Conservation (phyloP, 306 rosid genomes). For the Gynostemma pentaphyllum region DNA sequence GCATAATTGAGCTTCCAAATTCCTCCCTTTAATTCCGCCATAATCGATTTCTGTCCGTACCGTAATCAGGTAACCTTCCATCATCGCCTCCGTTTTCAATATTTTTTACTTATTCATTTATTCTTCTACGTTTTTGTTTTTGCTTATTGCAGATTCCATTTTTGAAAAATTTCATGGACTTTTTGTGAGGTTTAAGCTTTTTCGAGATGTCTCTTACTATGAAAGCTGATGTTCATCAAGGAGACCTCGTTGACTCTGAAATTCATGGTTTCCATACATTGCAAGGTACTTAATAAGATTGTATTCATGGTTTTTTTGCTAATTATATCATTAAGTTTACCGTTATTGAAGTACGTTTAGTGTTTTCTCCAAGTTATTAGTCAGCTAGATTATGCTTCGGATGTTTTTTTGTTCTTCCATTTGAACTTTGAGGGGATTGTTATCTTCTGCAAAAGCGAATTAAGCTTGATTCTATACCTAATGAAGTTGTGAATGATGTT, state of each 20-base stretch:
- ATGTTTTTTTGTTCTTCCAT: neutral
- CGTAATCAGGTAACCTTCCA: neutral
- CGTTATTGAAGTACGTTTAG: neutral
- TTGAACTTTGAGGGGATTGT: neutral
- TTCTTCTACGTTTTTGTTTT: neutral
- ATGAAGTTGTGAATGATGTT: neutral
- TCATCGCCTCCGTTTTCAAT: neutral
- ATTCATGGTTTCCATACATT: conserved; percentile 89
- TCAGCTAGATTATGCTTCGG: neutral
- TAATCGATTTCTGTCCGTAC: neutral
- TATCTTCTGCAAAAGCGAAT: neutral
- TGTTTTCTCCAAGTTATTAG: neutral
- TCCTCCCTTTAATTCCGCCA: neutral
- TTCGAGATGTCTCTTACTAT: conserved; percentile 28
- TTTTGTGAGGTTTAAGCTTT: conserved; percentile 9
- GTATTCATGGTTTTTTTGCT: neutral
- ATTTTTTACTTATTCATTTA: neutral
- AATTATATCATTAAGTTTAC: neutral
- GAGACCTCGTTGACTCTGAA: conserved; percentile 51
- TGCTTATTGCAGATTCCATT: neutral
- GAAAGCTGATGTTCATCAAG: conserved; percentile 26
- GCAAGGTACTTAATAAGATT: conserved; percentile 38
- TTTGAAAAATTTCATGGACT: conserved; percentile 5
- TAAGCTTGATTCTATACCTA: neutral
- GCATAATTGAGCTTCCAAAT: neutral